These are phyloP conservation scores for Diaporthe nobilis DNA, from an alignment of 2,329 filamentous ascomycete genomes.

Conservation along the genomic window DNA sequence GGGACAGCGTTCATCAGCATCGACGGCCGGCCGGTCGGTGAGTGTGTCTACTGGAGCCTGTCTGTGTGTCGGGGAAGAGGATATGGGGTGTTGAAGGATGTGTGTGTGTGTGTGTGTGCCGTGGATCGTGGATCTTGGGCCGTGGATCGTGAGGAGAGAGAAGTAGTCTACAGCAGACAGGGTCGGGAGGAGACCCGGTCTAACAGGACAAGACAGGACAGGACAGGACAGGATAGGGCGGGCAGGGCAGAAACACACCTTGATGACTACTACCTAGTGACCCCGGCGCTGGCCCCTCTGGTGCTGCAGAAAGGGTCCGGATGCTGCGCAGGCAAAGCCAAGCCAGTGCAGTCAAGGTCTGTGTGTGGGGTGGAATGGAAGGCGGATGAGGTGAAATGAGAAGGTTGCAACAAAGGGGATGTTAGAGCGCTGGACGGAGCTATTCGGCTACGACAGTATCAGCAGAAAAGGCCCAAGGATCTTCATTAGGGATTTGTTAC, in stretches of 20 bases:
- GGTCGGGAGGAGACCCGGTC: constrained; percentile 3
- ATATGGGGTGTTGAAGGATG: not conserved
- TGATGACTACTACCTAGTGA: constrained; percentile 9
- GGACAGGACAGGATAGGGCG: not conserved
- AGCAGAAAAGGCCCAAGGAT: constrained; percentile 20
- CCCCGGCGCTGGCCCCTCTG: constrained; percentile 10
- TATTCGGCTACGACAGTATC: constrained; percentile 10
- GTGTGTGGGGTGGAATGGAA: constrained; percentile 33
- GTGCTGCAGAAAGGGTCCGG: constrained; percentile 29
- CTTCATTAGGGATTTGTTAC: constrained; percentile 35
- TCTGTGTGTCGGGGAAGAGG: constrained; percentile 1
- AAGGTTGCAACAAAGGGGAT: constrained; percentile 32
- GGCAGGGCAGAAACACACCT: constrained; percentile 25
- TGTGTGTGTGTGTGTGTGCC: not conserved
- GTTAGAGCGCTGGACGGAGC: constrained; percentile 27
- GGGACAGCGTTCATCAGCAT: constrained; percentile 7
- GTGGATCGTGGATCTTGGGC: constrained; percentile 3
- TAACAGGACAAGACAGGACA: not conserved
- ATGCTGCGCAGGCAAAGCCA: constrained; percentile 12
- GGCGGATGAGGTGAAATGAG: constrained; percentile 32
- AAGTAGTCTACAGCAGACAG: not conserved
- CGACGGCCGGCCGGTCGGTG: constrained; percentile 27
- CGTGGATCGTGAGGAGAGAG: not conserved
- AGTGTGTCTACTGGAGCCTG: constrained; percentile 4
- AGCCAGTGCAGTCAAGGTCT: constrained; percentile 25